A percentile compares a stretch with the other conserved stretches of the same genome.
Conservation (phyloP, 2,329 filamentous ascomycete species). For the Trichophyton mentagrophytes region DNA sequence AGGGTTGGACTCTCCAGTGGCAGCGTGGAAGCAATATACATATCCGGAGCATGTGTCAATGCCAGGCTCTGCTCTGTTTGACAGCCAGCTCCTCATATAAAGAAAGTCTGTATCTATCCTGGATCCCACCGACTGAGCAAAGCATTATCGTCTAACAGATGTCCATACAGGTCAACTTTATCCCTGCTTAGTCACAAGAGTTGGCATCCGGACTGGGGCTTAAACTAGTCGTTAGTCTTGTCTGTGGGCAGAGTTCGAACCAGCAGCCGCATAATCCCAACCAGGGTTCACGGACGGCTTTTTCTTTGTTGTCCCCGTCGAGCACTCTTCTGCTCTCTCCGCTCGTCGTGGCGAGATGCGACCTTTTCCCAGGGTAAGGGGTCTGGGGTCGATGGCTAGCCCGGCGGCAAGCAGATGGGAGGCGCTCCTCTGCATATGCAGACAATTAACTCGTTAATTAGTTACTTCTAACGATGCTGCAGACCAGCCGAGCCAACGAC, state of each 20-base stretch:
- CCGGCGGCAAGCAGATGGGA: neutral
- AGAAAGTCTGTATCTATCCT: neutral
- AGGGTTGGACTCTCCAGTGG: no score
- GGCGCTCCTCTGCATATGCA: neutral
- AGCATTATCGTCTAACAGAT: neutral
- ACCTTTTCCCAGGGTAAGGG: neutral
- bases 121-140: neutral
- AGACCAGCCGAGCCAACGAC: no score
- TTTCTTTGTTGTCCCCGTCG: neutral
- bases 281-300: neutral
- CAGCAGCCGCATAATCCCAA: neutral
- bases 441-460: neutral
- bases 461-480: no score
- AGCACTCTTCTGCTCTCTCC: no score
- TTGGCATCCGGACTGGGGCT: neutral
- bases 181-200: neutral
- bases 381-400: neutral
- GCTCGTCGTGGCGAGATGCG: neutral
- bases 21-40: no score
- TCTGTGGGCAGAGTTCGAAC: neutral
- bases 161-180: neutral
- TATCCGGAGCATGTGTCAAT: no score
- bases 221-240: neutral
- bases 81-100: neutral
- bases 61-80: no score